Evolutionary conservation across 192 early-diverging fungal species (phyloP), one percentile per base, ranked within the genome.

Genomic region (Pilobolus umbonatus): DNA sequence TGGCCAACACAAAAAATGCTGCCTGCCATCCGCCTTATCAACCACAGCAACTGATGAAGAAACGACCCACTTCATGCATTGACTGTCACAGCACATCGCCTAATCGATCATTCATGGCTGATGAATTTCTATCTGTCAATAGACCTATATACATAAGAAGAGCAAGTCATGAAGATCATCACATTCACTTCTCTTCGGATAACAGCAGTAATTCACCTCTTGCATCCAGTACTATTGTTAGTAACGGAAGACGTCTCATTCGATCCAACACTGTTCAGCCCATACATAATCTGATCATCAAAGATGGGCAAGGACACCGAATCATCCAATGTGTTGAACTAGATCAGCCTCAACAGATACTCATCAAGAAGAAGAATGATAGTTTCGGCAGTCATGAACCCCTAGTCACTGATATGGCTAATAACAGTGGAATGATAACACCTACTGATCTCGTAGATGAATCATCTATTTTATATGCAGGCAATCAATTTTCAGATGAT

Each of bases 91-190:
- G 4, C 14, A 46, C 3, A 26, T 21, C 45, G 3, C 10, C 14
- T 46, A 17, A 42, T 12, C 17, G 10, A 34, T 22, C 15, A 25
- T 35, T 25, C 19, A 0, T 12, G 22, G 17, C 32, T 15, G 52
- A 54, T 0, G 52, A 54, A 12, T 54, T 38, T 21, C 38, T 54
- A 35, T 24, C 34, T 25, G 52, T 54, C 17, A 42, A 42, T 12
- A 17, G 35, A 54, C 52, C 52, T 36, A 19, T 10, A 21, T 54
- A 54, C 31, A 32, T 21, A 38, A 54, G 52, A 54, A 54, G 52
- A 54, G 52, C 52, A 12, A 54, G 52, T 36, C 31, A 29, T 54
- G 52, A 54, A 54, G 52, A 54, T 36, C 28, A 54, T 34, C 52
- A 54, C 19, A 54, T 54, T 12, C 52, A 35, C 4, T 35, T 38